Percentiles rank a stretch among this genome's conserved stretches.
These are phyloP conservation scores for Fistulinella cinereoalba DNA, from an alignment of 1,284 basidiomycete genomes.

Conservation along the genomic window DNA sequence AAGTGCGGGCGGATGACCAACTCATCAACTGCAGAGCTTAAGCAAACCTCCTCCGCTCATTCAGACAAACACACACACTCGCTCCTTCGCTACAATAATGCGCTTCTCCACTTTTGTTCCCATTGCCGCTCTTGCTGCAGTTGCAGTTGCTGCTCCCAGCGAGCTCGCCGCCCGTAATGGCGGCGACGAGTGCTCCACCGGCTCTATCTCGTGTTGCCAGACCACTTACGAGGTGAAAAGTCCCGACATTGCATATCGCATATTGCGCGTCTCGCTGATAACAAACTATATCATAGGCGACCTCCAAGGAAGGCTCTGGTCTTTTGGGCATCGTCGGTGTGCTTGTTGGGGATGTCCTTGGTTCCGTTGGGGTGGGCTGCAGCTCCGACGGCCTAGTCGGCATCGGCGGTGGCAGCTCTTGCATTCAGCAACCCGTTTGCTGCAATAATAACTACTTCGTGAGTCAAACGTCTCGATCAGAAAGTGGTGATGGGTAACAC, in stretches of 20 bases:
- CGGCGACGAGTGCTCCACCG: background rate
- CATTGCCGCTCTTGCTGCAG: background rate
- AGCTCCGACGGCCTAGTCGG: background rate
- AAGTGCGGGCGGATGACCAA: background rate
- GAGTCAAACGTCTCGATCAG: background rate
- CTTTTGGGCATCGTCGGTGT: background rate
- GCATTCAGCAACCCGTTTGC: background rate
- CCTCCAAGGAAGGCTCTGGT: background rate
- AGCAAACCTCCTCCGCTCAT: background rate
- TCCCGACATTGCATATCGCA: too few relatives aligned
- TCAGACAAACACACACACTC: background rate
- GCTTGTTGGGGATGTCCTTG: background rate
- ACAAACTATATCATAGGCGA: background rate
- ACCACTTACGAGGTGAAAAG: background rate
- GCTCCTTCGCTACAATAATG: background rate
- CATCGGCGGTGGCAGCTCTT: background rate
- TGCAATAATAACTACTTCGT: background rate
- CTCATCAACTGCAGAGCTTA: background rate
- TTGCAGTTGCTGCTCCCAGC: background rate
- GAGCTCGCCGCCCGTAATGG: background rate
- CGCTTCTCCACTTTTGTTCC: background rate
- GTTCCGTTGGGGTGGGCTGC: background rate
- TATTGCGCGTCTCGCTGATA: background rate
- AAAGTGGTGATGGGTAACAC: background rate
- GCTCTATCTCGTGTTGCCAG: background rate